Conservation (phyloP, 768 basidiomycete genomes). For the Jaapia argillacea region DNA sequence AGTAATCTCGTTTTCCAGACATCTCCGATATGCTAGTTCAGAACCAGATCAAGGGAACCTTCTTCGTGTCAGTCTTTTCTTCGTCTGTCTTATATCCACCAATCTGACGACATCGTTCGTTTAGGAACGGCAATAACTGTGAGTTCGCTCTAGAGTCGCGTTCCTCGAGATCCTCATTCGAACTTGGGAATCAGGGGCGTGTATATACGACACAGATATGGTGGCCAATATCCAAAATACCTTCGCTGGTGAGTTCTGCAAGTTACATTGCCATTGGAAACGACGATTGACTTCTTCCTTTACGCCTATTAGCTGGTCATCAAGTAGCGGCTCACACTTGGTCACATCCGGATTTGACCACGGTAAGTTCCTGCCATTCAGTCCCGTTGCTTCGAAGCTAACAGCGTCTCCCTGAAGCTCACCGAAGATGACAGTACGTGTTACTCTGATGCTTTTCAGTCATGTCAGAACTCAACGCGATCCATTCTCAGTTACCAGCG, state of each 20-base stretch:
- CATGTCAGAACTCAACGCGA: too few relatives aligned
- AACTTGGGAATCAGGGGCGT: not conserved
- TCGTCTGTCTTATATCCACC: not conserved
- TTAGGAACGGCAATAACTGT: not conserved
- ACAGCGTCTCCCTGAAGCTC: too few relatives aligned
- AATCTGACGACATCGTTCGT: not conserved
- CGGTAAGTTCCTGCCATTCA: too few relatives aligned
- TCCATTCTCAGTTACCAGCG: too few relatives aligned
- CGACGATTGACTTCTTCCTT: too few relatives aligned
- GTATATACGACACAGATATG: not conserved
- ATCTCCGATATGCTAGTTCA: not conserved
- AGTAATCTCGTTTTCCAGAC: not conserved
- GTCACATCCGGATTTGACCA: conserved; percentile 7
- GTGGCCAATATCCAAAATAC: not conserved
- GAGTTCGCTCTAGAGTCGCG: not conserved
- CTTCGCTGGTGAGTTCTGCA: not conserved
- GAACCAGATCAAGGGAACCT: not conserved
- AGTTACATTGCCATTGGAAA: not conserved
- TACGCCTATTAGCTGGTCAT: conserved; percentile 6
- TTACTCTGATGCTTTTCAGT: too few relatives aligned
- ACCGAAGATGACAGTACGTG: too few relatives aligned
- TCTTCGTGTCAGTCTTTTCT: not conserved
- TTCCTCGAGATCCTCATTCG: not conserved
- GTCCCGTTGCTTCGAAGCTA: too few relatives aligned
- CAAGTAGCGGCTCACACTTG: conserved; percentile 11